A percentile compares a stretch with the other conserved stretches of the same genome.
phyloP scores from a whole-genome alignment of 805 yeast species.

The Yarrowia sp. region DNA sequence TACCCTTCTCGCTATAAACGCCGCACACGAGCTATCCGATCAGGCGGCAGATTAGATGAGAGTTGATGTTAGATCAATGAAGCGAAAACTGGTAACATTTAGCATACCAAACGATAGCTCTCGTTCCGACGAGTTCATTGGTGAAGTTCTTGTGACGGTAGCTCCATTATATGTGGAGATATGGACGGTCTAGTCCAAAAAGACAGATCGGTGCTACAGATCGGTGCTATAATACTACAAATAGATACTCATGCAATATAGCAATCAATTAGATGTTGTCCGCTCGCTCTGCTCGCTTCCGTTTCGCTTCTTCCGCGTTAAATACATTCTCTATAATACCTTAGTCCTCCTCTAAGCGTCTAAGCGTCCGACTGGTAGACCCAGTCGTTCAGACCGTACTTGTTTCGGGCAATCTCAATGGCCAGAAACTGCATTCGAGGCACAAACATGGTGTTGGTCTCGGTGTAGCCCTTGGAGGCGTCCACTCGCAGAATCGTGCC shows the following conservation, averaged over 20 bases:
- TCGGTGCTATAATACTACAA: too few relatives aligned
- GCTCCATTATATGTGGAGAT: too few relatives aligned
- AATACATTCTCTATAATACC: not conserved
- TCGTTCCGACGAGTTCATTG: not conserved
- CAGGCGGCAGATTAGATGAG: too few relatives aligned
- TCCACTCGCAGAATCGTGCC: slow-evolving; percentile 90
- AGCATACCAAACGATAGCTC: not conserved
- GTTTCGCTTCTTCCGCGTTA: too few relatives aligned
- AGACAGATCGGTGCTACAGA: too few relatives aligned
- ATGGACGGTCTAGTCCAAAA: too few relatives aligned
- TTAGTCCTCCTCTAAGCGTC: not conserved
- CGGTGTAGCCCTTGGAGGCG: slow-evolving; percentile 74
- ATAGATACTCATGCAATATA: too few relatives aligned
- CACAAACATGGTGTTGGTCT: slow-evolving; percentile 83
- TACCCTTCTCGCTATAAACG: too few relatives aligned
- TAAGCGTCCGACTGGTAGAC: slow-evolving; percentile 51
- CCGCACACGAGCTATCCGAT: too few relatives aligned
- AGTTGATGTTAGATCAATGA: too few relatives aligned
- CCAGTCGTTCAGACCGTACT: slow-evolving; percentile 93
- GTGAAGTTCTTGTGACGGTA: not conserved
- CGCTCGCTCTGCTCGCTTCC: too few relatives aligned
- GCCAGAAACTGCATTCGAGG: slow-evolving; percentile 96
- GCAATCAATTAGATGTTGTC: not conserved
- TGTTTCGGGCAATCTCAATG: slow-evolving; percentile 92
- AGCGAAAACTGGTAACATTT: too few relatives aligned